Evolutionary conservation across 2,329 filamentous ascomycete genomes (phyloP), one percentile per base, ranked within the genome.

Genomic region (Colletotrichum kahawae): DNA sequence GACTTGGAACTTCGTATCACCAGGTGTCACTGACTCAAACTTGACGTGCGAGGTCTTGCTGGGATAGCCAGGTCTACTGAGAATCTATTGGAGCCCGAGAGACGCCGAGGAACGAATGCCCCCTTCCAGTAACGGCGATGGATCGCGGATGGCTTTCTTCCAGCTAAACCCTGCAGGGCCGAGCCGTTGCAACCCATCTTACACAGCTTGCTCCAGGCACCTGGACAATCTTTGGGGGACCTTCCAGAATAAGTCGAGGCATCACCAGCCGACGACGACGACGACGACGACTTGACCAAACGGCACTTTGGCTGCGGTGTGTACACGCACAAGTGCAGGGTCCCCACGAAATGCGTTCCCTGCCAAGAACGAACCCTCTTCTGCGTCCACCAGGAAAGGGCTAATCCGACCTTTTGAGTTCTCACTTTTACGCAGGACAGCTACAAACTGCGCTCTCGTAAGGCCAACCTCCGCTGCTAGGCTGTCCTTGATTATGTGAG

Each of bases 401-500:
- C 16, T 34, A 59, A 43, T 43, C 65, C 65, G 51, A 43, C 51
- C 10, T 48, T 66, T 70, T 65, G 59, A 60, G 48, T 74, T 74
- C 34, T 65, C n/a, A 64, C n/a, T 16, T 64, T 14, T 70, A 36
- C 10, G 13, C 56, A 29, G 56, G 10, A 69, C 29, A 16, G 38
- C 63, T 33, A 33, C 14, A 21, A 21, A 33, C 43, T 57, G 57
- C 66, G 12, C 56, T 69, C 24, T 43, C 57, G 21, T 34, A 14
- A 51, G 27, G 21, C 7, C 24, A 18, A n/a, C 16, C 27, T 60
- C n/a, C 21, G 16, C n/a, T 51, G 43, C 34, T 21, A 31, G 29
- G 7, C 29, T 16, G 24, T 51, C 71, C 24, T n/a, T 33, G 67
- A 71, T 67, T 60, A 66, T 56, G 60, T 74, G 71, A 74, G 67